Percentiles rank a stretch among this genome's conserved stretches.
Conservation (phyloP, 2,329 filamentous ascomycete species). For the Botrytis medusae region DNA sequence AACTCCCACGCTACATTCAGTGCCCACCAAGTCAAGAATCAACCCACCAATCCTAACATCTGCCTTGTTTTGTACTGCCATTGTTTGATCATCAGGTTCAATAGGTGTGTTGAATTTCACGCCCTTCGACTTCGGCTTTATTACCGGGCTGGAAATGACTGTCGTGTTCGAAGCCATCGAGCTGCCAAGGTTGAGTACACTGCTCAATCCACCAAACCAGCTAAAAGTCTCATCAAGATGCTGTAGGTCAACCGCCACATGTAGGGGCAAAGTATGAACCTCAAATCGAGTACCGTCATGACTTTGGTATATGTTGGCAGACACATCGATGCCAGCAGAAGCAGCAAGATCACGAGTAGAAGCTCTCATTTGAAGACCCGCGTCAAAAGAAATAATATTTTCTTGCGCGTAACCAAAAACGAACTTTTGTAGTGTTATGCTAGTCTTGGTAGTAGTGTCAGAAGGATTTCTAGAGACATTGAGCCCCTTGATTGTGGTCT, state of each 20-base stretch:
- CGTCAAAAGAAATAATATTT: conserved; percentile 63
- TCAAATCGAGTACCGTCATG: conserved; percentile 54
- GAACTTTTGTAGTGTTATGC: conserved; percentile 52
- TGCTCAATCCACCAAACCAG: conserved; percentile 89
- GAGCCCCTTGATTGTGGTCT: conserved; percentile 35
- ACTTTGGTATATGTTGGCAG: conserved; percentile 52
- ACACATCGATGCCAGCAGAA: conserved; percentile 57
- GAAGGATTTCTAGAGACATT: conserved; percentile 27
- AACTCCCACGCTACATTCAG: conserved; percentile 70
- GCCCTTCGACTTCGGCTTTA: conserved; percentile 50
- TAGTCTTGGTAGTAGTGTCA: conserved; percentile 31
- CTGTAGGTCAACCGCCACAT: conserved; percentile 74
- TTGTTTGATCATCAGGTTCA: conserved; percentile 35
- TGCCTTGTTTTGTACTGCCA: conserved; percentile 55
- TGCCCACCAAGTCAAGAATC: conserved; percentile 73
- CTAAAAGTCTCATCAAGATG: conserved; percentile 81
- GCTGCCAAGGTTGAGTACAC: conserved; percentile 82
- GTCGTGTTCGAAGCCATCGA: conserved; percentile 77
- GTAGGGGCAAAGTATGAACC: conserved; percentile 73
- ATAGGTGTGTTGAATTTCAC: conserved; percentile 58
- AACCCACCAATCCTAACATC: conserved; percentile 77
- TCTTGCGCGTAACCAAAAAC: conserved; percentile 62
- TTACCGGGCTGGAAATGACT: conserved; percentile 42
- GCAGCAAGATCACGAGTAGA: conserved; percentile 61
- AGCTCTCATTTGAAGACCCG: conserved; percentile 55